phyloP scores from a whole-genome alignment of 768 basidiomycete species.

The Panaeolus cyanescens region DNA sequence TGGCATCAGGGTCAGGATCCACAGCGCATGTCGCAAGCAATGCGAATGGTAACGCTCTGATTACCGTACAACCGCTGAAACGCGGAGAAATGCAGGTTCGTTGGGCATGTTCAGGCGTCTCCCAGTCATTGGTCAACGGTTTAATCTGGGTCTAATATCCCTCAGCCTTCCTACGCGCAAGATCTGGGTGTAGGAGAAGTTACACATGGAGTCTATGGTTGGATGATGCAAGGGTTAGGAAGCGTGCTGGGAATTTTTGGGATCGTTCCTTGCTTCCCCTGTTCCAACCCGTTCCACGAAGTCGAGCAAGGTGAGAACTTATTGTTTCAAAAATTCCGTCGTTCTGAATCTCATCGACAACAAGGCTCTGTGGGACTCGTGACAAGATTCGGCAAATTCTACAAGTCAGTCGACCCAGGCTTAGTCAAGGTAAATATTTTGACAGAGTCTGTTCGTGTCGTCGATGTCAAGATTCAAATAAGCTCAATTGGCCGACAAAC shows the following conservation, averaged over 20 bases:
- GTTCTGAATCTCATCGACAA: conserved; percentile 20
- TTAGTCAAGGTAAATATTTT: conserved; percentile 92
- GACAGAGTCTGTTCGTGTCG: conserved; percentile 81
- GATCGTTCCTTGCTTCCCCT: conserved; percentile 81
- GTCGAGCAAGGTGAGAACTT: conserved; percentile 71
- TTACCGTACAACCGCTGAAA: conserved; percentile 80
- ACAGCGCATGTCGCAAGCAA: conserved; percentile 34
- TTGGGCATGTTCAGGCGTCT: too few relatives aligned
- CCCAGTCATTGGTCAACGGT: too few relatives aligned
- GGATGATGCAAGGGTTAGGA: conserved; percentile 73
- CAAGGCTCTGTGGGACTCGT: conserved; percentile 87
- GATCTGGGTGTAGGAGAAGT: conserved; percentile 78
- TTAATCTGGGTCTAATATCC: too few relatives aligned
- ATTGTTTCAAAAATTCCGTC: conserved; percentile 7
- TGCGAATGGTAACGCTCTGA: conserved; percentile 44
- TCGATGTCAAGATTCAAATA: conserved; percentile 96
- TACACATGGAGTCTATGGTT: conserved; percentile 84
- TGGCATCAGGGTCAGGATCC: conserved; percentile 29
- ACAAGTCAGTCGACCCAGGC: conserved; percentile 92
- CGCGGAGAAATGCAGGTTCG: conserved; percentile 83
- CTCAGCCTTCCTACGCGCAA: conserved; percentile 91
- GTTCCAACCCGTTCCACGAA: conserved; percentile 81
- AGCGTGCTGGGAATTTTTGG: conserved; percentile 64
- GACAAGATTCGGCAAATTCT: conserved; percentile 92
- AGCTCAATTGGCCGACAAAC: conserved; percentile 81